Evolutionary conservation across 805 yeast genomes (phyloP), one percentile per base, ranked within the genome.

Genomic region (Kodamaea kakaduensis): DNA sequence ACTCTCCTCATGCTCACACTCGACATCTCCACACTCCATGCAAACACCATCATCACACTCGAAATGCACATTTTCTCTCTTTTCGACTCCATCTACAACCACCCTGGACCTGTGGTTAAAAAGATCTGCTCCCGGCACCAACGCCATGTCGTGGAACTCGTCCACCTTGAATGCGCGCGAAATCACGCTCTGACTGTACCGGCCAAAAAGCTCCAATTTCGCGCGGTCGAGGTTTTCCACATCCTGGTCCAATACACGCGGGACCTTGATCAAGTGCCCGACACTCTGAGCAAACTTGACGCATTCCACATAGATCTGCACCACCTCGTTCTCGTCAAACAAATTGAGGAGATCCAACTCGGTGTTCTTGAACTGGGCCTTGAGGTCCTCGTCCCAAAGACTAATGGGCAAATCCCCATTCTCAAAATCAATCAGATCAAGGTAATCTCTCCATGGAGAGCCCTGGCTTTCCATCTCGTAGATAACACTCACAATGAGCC

Each of bases 81-180:
- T 48, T 15, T 44, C 37, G 2, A 50, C 31, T 7, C 25, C 36
- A 15, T 20, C 23, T 1, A 32, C 38, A 5, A 45, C 15, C 5
- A 36, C 22, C 57, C 77, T 69, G 5, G 68, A 55, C 26, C 62
- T 54, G 51, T 88, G 96, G 46, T 89, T 89, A 60, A 88, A 86
- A 22, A 90, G 61, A 58, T 89, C 96, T 0, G 96, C 97, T 10
- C 88, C 85, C 0, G 97, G 96, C 16, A 89, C 95, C 32, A 90
- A 61, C 0, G 84, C 86, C 19, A 81, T 67, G 20, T 78, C 84
- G 47, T 82, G 86, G 52, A 58, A 88, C 32, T 69, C 68, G 56
- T 90, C 97, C 18, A 89, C 75, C 25, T 78, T 79, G 54, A 90
- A 89, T 1, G 89, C 88, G 42, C 96, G 69, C 1, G 93, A 77